phyloP scores from a whole-genome alignment of 2,329 filamentous ascomycete species.

The Mycosphaerella arachidis region DNA sequence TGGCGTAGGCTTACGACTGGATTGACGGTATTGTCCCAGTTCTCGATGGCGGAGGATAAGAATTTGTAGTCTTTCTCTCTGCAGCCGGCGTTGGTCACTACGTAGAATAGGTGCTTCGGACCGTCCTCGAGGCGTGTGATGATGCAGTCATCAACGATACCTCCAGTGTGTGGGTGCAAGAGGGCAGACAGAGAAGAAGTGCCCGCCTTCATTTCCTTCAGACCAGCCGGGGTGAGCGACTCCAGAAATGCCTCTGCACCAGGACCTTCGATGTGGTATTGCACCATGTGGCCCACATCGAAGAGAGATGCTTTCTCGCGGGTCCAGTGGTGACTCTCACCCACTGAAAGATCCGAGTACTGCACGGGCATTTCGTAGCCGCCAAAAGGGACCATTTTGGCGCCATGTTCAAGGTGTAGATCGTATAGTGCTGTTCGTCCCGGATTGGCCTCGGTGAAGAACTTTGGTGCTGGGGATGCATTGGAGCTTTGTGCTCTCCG shows the following conservation, averaged over 20 bases:
- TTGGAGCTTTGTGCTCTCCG: slow-evolving; percentile 25
- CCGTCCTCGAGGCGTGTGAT: slow-evolving; percentile 69
- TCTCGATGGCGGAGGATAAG: slow-evolving; percentile 63
- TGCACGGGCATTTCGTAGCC: slow-evolving; percentile 90
- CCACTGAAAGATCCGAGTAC: slow-evolving; percentile 71
- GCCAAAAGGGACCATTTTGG: slow-evolving; percentile 95
- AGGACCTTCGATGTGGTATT: slow-evolving; percentile 78
- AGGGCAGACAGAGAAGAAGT: slow-evolving; percentile 80
- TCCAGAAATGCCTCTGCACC: slow-evolving; percentile 78
- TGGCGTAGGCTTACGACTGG: slow-evolving; percentile 30
- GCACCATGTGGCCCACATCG: slow-evolving; percentile 93
- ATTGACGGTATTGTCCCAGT: slow-evolving; percentile 52
- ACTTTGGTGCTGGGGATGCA: slow-evolving; percentile 26
- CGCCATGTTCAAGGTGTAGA: slow-evolving; percentile 71
- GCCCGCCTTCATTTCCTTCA: slow-evolving; percentile 60
- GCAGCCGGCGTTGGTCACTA: slow-evolving; percentile 93
- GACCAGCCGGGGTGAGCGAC: slow-evolving; percentile 72
- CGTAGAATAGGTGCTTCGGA: slow-evolving; percentile 62
- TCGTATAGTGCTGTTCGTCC: slow-evolving; percentile 68
- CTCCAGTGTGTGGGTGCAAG: slow-evolving; percentile 72
- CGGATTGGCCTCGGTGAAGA: slow-evolving; percentile 28
- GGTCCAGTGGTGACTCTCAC: slow-evolving; percentile 85
- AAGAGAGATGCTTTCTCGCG: slow-evolving; percentile 84
- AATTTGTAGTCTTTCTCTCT: slow-evolving; percentile 82
- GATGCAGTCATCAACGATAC: slow-evolving; percentile 92